A percentile compares a stretch with the other conserved stretches of the same genome.
These are phyloP conservation scores for Choricystis sp. DNA, from an alignment of 139 green algal species.

Conservation along the genomic window DNA sequence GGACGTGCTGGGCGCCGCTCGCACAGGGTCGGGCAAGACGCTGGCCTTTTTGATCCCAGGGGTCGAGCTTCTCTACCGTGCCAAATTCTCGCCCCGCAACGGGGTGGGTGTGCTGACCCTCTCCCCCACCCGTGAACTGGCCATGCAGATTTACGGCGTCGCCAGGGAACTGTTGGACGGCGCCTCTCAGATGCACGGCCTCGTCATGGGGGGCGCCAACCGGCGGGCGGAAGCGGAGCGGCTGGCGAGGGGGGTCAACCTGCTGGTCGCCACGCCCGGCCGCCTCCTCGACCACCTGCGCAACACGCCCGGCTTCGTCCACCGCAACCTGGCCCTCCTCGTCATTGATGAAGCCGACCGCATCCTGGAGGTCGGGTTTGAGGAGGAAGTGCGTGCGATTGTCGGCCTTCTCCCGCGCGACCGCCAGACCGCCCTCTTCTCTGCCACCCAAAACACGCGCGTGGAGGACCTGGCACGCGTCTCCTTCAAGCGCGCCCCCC, in stretches of 20 bases:
- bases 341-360: conserved; percentile 95
- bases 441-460: conserved; percentile 91
- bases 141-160: conserved; percentile 94
- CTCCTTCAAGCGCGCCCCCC: conserved; percentile 79
- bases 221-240: conserved; percentile 81
- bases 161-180: conserved; percentile 67
- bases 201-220: conserved; percentile 98
- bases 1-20: conserved; percentile 86
- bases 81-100: conserved; percentile 89
- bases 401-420: conserved; percentile 88
- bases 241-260: conserved; percentile 87
- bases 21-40: conserved; percentile 97
- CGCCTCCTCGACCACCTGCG: conserved; percentile 95
- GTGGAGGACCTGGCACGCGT: conserved; percentile 91
- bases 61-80: conserved; percentile 78
- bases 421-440: conserved; percentile 96
- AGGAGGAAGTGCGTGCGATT: conserved; percentile 97
- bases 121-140: conserved; percentile 84
- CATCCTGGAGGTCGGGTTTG: conserved; percentile 97
- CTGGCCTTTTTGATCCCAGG: conserved; percentile 91
- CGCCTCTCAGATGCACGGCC: conserved; percentile 8
- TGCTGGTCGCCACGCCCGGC: conserved; percentile 86
- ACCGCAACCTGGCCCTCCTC: conserved; percentile 68
- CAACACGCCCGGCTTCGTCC: conserved; percentile 70
- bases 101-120: conserved; percentile 85